Evolutionary conservation across 192 early-diverging fungal genomes (phyloP), one percentile per base, ranked within the genome.

Genomic region (Spizellomyces sp.): DNA sequence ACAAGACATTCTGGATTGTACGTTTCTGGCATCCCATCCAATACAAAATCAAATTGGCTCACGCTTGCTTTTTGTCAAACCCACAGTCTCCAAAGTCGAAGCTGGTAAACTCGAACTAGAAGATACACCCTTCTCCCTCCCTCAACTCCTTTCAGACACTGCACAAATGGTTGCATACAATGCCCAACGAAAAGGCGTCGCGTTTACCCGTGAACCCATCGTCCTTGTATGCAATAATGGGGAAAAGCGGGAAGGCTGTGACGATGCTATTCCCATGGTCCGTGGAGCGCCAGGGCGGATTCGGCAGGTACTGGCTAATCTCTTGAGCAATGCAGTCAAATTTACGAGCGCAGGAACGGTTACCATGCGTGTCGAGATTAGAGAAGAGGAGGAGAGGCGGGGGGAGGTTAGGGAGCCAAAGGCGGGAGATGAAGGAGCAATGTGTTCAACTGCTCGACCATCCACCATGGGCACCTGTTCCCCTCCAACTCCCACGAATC

Each of bases 301-400:
- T 46, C 84, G 89, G 36, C 94, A 95, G 79, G 86, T 95, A 27
- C 83, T 95, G 63, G 93, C 89, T 14, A 95, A 95, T 65, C 75
- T 95, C 44, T 86, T 93, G 10, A 88, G 88, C 58, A 95, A 95
- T 64, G 90, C 92, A 15, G 80, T 93, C 56, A 95, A 95, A 79
- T 95, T 95, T 43, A 95, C 92, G 15, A 88, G 84, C 2, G 22
- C n/a, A 0, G 71, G 71, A 9, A 83, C 86, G 27, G 89, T 94
- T 5, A 78, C 81, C 3, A 77, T 94, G 4, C 75, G 5, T 1
- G 61, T 73, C 19, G 22, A 69, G 17, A 17, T 19, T 14, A 21
- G 45, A 44, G 52, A 45, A 67, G 69, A 2, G 17, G 45, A 72
- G n/a, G 60, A 70, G 5, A 2, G 69, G 10, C n/a, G 42, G 19